Evolutionary conservation across 2,329 filamentous ascomycete genomes (phyloP).

Genomic region (Hypoxylon sp.): DNA sequence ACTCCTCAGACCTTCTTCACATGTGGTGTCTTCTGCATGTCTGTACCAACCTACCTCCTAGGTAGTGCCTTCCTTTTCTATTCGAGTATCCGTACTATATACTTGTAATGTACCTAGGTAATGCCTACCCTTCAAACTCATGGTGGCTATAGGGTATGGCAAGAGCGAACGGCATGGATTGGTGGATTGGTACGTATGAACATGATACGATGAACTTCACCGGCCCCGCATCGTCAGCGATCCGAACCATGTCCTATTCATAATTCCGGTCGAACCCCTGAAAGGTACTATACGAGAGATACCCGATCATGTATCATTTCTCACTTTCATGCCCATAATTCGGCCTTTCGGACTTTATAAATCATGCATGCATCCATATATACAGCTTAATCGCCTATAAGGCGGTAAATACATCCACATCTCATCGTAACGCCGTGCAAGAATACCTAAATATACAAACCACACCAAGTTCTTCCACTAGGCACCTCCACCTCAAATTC

Average conservation of each 20-base stretch:
- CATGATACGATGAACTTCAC: constrained; percentile 18
- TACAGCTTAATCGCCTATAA: neutral
- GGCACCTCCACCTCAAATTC: neutral
- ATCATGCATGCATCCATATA: neutral
- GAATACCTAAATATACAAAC: constrained; percentile 15
- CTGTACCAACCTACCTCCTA: no score
- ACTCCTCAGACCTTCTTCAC: neutral
- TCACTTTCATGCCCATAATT: neutral
- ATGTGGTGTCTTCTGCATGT: neutral
- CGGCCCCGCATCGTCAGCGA: constrained; percentile 5
- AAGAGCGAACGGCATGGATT: neutral
- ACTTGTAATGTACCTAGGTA: no score
- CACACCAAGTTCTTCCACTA: constrained; percentile 7
- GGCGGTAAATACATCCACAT: neutral
- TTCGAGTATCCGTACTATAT: neutral
- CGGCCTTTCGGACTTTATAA: neutral
- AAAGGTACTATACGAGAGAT: neutral
- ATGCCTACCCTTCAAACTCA: neutral
- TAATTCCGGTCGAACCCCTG: neutral
- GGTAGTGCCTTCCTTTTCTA: neutral
- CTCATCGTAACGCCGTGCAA: neutral
- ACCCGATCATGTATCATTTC: neutral
- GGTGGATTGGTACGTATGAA: neutral
- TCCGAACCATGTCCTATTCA: neutral
- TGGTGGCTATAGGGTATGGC: neutral